These are phyloP conservation scores for Tetrahymena thermophila DNA, from an alignment of 73 alveolate species.

Conservation along the genomic window DNA sequence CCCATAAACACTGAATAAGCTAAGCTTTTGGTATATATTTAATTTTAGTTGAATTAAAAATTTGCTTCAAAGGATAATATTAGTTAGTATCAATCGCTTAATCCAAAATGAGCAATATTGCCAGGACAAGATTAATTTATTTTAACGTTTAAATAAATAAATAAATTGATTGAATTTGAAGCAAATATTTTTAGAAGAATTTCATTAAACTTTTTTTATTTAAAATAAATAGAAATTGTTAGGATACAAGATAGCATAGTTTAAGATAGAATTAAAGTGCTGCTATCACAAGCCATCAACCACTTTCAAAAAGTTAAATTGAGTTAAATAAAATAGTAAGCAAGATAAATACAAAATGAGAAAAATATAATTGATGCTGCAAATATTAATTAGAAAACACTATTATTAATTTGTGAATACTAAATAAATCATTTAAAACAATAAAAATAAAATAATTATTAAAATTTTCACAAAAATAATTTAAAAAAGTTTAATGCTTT, in stretches of 20 bases:
- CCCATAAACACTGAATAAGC: constrained; percentile 25
- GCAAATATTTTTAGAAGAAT: neutral
- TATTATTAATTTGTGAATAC: neutral
- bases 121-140: neutral
- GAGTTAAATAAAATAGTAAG: neutral
- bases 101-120: neutral
- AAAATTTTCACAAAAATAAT: neutral
- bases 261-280: neutral
- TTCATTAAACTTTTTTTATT: neutral
- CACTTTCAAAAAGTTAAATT: neutral
- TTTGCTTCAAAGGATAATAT: neutral
- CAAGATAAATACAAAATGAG: neutral
- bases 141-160: neutral
- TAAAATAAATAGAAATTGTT: neutral
- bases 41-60: constrained; percentile 12
- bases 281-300: neutral
- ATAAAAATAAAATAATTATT: neutral
- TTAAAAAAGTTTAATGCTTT: neutral
- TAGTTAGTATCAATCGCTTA: neutral
- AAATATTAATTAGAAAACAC: neutral
- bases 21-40: constrained; percentile 26
- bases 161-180: neutral
- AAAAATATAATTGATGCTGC: neutral
- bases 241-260: neutral
- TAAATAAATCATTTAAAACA: neutral